A percentile compares a stretch with the other conserved stretches of the same genome.
Conservation (phyloP, 164 flowering plant species). For the Vitis cinerea region DNA sequence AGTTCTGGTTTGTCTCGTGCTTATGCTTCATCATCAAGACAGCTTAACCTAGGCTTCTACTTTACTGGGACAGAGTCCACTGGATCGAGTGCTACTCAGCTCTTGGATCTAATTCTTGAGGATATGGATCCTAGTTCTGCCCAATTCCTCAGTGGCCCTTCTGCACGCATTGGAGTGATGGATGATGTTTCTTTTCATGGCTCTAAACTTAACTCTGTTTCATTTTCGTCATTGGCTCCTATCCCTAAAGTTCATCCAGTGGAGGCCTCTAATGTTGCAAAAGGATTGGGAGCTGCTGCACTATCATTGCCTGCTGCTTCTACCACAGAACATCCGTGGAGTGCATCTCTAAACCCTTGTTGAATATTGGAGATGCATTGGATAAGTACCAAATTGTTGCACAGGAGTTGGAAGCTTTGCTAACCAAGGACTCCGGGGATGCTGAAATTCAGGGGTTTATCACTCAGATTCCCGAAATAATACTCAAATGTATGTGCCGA, state of each 20-base stretch:
- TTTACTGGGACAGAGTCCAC: slow-evolving; percentile 49
- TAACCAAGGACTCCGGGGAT: slow-evolving; percentile 61
- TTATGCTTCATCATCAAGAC: slow-evolving; percentile 56
- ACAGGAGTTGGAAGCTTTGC: slow-evolving; percentile 71
- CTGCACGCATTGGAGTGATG: slow-evolving; percentile 39
- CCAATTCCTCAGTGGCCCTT: slow-evolving; percentile 49
- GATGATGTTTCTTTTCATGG: slow-evolving; percentile 45
- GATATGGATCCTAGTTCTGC: slow-evolving; percentile 53
- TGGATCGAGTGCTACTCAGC: slow-evolving; percentile 47
- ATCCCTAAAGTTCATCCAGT: slow-evolving; percentile 41
- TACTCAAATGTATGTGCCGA: slow-evolving; percentile 78
- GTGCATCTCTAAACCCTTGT: slow-evolving; percentile 54
- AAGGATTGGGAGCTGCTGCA: slow-evolving; percentile 50
- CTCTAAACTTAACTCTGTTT: slow-evolving; percentile 40
- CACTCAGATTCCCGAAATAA: slow-evolving; percentile 85
- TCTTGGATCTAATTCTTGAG: slow-evolving; percentile 62
- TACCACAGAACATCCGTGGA: slow-evolving; percentile 57
- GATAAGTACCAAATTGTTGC: slow-evolving; percentile 77
- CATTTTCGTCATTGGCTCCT: slow-evolving; percentile 43
- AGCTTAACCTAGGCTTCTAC: slow-evolving; percentile 38
- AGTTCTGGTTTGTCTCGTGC: slow-evolving; percentile 45
- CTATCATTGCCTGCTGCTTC: slow-evolving; percentile 42
- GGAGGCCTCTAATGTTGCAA: slow-evolving; percentile 43
- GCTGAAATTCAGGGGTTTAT: slow-evolving; percentile 84
- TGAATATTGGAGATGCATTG: slow-evolving; percentile 80